Percentiles rank a stretch among this genome's conserved stretches.
These are phyloP conservation scores for Colletotrichum costaricense DNA, from an alignment of 2,329 filamentous ascomycete species.

Conservation along the genomic window DNA sequence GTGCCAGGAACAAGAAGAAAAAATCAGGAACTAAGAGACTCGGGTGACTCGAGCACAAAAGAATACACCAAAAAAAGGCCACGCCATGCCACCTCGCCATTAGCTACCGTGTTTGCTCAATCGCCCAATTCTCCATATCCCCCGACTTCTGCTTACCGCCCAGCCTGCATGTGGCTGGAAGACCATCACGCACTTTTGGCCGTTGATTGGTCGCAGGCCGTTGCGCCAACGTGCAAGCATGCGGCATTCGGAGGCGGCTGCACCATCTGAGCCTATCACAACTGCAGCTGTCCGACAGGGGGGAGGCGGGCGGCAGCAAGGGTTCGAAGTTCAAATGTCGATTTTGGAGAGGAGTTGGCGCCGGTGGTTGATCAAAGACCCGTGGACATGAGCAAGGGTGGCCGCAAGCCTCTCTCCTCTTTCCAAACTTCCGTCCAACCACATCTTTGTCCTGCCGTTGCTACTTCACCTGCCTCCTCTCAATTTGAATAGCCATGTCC, in stretches of 20 bases:
- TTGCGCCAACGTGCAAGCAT: constrained; percentile 40
- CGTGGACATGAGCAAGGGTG: constrained; percentile 22
- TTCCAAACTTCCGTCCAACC: constrained; percentile 32
- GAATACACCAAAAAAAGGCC: background rate
- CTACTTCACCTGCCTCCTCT: constrained; percentile 23
- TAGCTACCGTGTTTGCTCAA: constrained; percentile 4
- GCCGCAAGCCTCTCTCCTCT: constrained; percentile 17
- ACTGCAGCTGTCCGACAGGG: constrained; percentile 36
- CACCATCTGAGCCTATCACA: constrained; percentile 44
- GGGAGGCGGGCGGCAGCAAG: constrained; percentile 38
- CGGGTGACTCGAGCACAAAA: constrained; percentile 12
- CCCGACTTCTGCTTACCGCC: constrained; percentile 54
- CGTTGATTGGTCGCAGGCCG: constrained; percentile 52
- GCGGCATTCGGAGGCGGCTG: constrained; percentile 33
- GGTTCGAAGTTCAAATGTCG: constrained; percentile 45
- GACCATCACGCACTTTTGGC: constrained; percentile 49
- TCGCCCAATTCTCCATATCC: constrained; percentile 5
- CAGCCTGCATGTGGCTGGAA: constrained; percentile 52
- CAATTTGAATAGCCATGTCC: constrained; percentile 24
- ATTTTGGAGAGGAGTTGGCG: constrained; percentile 28
- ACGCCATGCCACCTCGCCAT: constrained; percentile 34
- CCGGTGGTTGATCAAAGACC: constrained; percentile 18
- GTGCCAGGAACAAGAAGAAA: background rate
- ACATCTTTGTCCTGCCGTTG: constrained; percentile 46
- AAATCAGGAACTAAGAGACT: background rate